A percentile compares a stretch with the other conserved stretches of the same genome.
Evolutionary conservation across 192 early-diverging fungal species (phyloP).

Genomic region (Backusella australiensis): DNA sequence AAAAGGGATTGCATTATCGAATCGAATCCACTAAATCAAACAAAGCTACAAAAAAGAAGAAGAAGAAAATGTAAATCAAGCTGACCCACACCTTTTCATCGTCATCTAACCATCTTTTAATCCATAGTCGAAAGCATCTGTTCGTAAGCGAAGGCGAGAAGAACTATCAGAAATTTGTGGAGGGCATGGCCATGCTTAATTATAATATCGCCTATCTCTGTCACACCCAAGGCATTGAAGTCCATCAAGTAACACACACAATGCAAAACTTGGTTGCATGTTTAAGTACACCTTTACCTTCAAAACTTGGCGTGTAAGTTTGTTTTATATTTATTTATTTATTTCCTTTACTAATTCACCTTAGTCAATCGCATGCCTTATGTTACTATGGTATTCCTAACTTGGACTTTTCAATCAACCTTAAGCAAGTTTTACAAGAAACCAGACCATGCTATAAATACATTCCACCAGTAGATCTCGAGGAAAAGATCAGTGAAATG

Average conservation of each 20-base stretch:
- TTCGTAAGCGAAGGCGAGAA: constrained; percentile 39
- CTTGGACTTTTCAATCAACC: constrained; percentile 18
- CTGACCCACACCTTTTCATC: constrained; percentile 17
- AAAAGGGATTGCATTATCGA: not conserved
- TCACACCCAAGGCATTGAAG: constrained; percentile 53
- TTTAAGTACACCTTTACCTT: constrained; percentile 33
- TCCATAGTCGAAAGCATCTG: constrained; percentile 41
- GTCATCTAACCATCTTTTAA: constrained; percentile 7
- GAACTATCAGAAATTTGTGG: constrained; percentile 39
- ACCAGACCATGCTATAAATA: constrained; percentile 20
- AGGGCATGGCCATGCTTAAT: constrained; percentile 52
- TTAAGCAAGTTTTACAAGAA: constrained; percentile 26
- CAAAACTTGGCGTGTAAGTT: constrained; percentile 48
- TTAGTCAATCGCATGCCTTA: constrained; percentile 33
- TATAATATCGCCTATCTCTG: constrained; percentile 60
- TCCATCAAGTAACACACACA: constrained; percentile 48
- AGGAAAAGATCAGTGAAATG: constrained; percentile 4
- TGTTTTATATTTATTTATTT: not conserved
- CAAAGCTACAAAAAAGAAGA: not conserved
- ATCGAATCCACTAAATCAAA: not conserved
- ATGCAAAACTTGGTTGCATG: constrained; percentile 47
- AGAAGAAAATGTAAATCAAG: constrained; percentile 5
- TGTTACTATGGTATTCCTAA: constrained; percentile 11
- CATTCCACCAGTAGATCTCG: not conserved
- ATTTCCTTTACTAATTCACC: not conserved